Evolutionary conservation across 1,139 yeast species (phyloP), one percentile per base, ranked within the genome.

Genomic region (Taphrina wiesneri): DNA sequence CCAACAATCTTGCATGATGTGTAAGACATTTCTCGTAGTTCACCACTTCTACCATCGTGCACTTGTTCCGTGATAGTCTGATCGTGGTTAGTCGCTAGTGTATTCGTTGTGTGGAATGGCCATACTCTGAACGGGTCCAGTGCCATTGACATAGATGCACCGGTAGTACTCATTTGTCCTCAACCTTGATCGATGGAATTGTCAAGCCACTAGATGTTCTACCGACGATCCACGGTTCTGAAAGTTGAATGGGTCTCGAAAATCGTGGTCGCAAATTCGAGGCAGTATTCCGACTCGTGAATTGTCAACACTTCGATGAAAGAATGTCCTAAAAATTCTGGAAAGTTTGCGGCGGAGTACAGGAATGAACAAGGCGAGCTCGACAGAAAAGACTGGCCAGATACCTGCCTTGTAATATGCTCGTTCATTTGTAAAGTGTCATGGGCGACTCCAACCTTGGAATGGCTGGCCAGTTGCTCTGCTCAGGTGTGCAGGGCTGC

Each of bases 1-100:
- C 99, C 99, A 63, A 92, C 96, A 82, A 92, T 92, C 73, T 89
- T 86, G 67, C 85, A 83, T 74, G 86, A 90, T 36, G 90, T 84
- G 78, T 87, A 88, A 69, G 83, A 83, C 68, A 89, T 81, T 66
- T 83, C 83, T 67, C 81, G 81, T 46, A 80, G 73, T 70, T 85
- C 86, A 68, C 89, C 92, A 21, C 88, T 84, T 73, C 83, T 86
- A 63, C 95, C 93, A 73, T 87, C 88, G 73, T 83, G 85, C 69
- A 87, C 96, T 69, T 83, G 85, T 75, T 88, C 92, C 61, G 86
- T 82, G 62, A 87, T 81, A 67, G 85, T 80, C 73, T 86, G 13
- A 7, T n/a, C 2, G n/a, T 13, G 21, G 45, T 49, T n/a, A 49
- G 32, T 49, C 15, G 13, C 19, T 11, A 17, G 5, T 2, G 36